These are phyloP conservation scores for Lentinula novae-zelandiae DNA, from an alignment of 1,284 basidiomycete genomes.

Conservation along the genomic window DNA sequence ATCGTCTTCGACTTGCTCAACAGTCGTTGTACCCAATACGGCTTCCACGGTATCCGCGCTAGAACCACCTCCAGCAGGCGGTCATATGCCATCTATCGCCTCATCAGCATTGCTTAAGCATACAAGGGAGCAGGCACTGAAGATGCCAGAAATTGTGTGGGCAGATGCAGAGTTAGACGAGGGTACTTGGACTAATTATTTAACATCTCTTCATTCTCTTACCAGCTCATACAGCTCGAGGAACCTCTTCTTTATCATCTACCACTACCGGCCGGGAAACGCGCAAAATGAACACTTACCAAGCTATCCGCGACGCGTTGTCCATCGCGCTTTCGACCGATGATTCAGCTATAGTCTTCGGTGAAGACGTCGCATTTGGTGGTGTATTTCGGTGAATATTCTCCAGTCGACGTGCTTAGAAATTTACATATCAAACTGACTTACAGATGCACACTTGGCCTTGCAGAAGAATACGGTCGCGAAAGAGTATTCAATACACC, in stretches of 20 bases:
- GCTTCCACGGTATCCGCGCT: constrained; percentile 21
- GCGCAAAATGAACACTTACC: constrained; percentile 88
- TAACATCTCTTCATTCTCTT: background rate
- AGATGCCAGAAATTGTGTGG: constrained; percentile 71
- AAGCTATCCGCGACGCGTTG: constrained; percentile 86
- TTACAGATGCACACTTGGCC: constrained; percentile 49
- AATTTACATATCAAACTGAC: background rate
- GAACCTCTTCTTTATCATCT: constrained; percentile 31
- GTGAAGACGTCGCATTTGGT: constrained; percentile 92
- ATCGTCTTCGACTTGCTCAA: background rate
- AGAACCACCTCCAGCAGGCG: constrained; percentile 69
- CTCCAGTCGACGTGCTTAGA: background rate
- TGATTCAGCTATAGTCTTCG: constrained; percentile 85
- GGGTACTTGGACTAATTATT: background rate
- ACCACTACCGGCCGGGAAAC: constrained; percentile 77
- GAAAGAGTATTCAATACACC: constrained; percentile 97
- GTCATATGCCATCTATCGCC: constrained; percentile 66
- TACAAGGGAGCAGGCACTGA: constrained; percentile 66
- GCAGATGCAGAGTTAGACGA: constrained; percentile 45
- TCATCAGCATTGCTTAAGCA: constrained; percentile 58
- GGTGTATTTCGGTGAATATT: constrained; percentile 78
- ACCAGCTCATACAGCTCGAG: constrained; percentile 21
- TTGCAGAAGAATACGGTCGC: constrained; percentile 91
- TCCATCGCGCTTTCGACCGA: constrained; percentile 84
- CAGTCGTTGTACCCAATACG: background rate